Evolutionary conservation across 768 basidiomycete species (phyloP).

Genomic region (Trametes cubensis): DNA sequence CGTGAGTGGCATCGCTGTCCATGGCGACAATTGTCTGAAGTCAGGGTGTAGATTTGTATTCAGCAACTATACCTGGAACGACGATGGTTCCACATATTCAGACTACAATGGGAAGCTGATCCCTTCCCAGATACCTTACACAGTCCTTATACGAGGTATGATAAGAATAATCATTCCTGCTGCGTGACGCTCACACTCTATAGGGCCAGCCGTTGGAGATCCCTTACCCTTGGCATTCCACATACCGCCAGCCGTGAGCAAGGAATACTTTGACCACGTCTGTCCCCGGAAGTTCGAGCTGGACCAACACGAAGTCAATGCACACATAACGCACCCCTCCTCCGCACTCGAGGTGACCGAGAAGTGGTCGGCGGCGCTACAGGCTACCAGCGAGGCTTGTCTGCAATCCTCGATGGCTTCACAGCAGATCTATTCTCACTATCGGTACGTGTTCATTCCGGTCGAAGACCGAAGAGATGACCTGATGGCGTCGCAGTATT

Average conservation of each 20-base stretch:
- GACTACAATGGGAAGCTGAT: conserved; percentile 7
- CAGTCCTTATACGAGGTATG: conserved; percentile 21
- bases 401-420: conserved; percentile 2
- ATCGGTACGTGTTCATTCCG: background rate
- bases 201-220: conserved; percentile 13
- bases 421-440: background rate
- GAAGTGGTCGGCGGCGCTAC: background rate
- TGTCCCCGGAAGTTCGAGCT: conserved; percentile 2
- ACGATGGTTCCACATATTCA: conserved; percentile 12
- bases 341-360: background rate
- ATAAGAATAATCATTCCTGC: background rate
- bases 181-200: background rate
- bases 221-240: background rate
- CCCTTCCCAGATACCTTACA: conserved; percentile 18
- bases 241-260: background rate
- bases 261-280: conserved; percentile 13
- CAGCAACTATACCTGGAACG: conserved; percentile 18
- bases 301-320: background rate
- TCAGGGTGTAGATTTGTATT: conserved; percentile 9
- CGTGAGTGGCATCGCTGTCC: background rate
- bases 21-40: background rate
- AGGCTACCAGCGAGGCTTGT: background rate
- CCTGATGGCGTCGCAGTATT: conserved; percentile 13
- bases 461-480: background rate
- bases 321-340: background rate